These are phyloP conservation scores for Scleroderma citrinum DNA, from an alignment of 768 basidiomycete genomes.

Conservation along the genomic window DNA sequence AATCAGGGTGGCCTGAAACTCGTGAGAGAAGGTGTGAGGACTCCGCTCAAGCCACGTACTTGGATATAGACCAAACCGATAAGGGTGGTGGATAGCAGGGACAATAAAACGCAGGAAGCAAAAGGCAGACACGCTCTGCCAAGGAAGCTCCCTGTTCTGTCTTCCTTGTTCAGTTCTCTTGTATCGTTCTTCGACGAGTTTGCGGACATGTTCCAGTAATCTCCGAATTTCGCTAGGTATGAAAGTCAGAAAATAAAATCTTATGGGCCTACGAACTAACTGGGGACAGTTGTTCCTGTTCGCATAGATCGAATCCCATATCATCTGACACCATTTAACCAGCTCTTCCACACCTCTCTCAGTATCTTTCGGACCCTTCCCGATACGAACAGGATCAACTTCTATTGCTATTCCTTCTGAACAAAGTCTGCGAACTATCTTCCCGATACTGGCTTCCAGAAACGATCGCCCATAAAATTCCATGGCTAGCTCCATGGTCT, in stretches of 20 bases:
- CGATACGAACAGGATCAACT: constrained; percentile 68
- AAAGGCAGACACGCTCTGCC: constrained; percentile 85
- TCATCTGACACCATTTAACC: constrained; percentile 70
- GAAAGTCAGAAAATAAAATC: constrained; percentile 3
- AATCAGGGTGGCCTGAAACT: constrained; percentile 54
- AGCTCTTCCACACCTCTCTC: constrained; percentile 65
- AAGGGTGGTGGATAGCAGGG: constrained; percentile 85
- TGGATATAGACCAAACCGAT: constrained; percentile 72
- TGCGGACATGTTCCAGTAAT: constrained; percentile 64
- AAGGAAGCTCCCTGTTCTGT: constrained; percentile 51
- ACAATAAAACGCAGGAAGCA: constrained; percentile 87
- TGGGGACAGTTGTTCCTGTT: constrained; percentile 67
- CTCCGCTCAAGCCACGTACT: constrained; percentile 32
- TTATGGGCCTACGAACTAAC: constrained; percentile 39
- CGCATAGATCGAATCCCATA: constrained; percentile 79
- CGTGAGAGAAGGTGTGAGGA: constrained; percentile 7
- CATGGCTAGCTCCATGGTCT: constrained; percentile 76
- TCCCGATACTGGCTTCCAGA: constrained; percentile 74
- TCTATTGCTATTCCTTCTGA: constrained; percentile 74
- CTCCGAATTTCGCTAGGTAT: constrained; percentile 59
- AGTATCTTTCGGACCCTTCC: constrained; percentile 53
- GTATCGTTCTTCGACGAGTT: constrained; percentile 65
- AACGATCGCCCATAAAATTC: constrained; percentile 75
- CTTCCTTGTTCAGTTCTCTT: constrained; percentile 33
- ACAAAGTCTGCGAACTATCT: constrained; percentile 61